Base-by-base conservation (phyloP, 2,329 filamentous ascomycete genomes). In the Stenocarpella maydis region DNA sequence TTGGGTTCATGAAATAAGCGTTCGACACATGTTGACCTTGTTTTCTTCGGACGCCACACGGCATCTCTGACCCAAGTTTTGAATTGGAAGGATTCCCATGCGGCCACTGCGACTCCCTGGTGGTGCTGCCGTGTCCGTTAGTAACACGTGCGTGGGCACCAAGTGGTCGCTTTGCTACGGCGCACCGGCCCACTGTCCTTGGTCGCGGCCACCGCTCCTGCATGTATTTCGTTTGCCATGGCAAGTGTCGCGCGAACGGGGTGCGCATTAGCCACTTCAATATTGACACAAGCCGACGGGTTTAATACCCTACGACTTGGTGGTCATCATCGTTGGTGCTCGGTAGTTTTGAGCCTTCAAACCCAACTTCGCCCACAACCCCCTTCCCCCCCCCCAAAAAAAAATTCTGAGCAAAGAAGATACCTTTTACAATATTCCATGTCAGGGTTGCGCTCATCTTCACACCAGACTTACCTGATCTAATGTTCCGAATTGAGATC, bases 11-110 rank as follows among this genome's bases (percentile, higher is more conserved):
- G 96, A 98, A 90, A 94, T 94, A 88, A 91, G 96, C 94, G 96
- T 98, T 92, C 94, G 95, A 93, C 96, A 98, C 95, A 97, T 53
- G 87, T 83, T 80, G 87, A 90, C 92, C 95, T 98, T 98, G 94
- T 98, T 93, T 88, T 88, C 84, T 87, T 93, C 95, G 95, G 90
- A 97, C 95, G 96, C 95, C 89, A 93, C 91, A 92, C 91, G 92
- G 94, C 91, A 97, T 92, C 93, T 98, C 95, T 98, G 95, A 98
- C 81, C 82, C 75, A 71, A 39, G 26, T 72, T n/a, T 82, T 84
- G 75, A 50, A 73, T 71, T 74, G 75, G 76, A 77, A 77, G 75
- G 74, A 65, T 68, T 67, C 24, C 61, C 50, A 26, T 49, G 39
- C 24, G 21, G 12, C 24, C 7, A n/a, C 41, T 9, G 37, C 21